Evolutionary conservation across 805 yeast genomes (phyloP), one percentile per base, ranked within the genome.

Genomic region (Saccharomycopsis guyanensis): DNA sequence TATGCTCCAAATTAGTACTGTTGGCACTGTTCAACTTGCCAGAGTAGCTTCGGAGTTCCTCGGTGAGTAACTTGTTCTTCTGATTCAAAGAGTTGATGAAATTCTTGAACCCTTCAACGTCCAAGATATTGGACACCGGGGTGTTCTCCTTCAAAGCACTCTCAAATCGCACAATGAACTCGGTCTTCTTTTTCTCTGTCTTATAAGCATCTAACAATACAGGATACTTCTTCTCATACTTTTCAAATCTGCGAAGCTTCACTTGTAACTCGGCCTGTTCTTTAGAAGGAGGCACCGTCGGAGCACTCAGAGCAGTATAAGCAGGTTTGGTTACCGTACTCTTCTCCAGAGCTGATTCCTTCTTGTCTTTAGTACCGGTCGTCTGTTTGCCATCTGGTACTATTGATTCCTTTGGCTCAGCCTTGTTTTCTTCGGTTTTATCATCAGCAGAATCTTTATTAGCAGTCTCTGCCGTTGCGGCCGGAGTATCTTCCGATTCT

Each of bases 151-250:
- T 70, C 49, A 91, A 65, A 12, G 83, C 74, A 46, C 68, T 76
- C 58, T 87, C 96, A 55, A 89, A 82, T 0, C 66, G 57, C 3
- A 59, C 67, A 6, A 88, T 72, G 38, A 81, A 69, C 39, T 75
- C 80, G 1, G 72, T 66, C 55, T 80, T 83, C 42, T 73, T 68
- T 65, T 84, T 86, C 60, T 89, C 96, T 1, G 72, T 66, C 58
- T 87, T 85, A 65, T 86, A 93, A 0, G 97, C 96, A 38, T 82
- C 82, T 42, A 88, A 71, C 13, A 91, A 67, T 37, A 78, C 66
- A 0, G 98, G 98, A 59, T 93, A 91, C 61, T 87, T 88, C 42
- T 82, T 83, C 61, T 91, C 97, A 61, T 89, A 91, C 60, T 87
- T 88, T 47, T 73, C 77, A 57, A 84, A 86, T 65, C 86, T 89